Base-by-base conservation (phyloP, 768 basidiomycete species). In the Tricholomella constricta region DNA sequence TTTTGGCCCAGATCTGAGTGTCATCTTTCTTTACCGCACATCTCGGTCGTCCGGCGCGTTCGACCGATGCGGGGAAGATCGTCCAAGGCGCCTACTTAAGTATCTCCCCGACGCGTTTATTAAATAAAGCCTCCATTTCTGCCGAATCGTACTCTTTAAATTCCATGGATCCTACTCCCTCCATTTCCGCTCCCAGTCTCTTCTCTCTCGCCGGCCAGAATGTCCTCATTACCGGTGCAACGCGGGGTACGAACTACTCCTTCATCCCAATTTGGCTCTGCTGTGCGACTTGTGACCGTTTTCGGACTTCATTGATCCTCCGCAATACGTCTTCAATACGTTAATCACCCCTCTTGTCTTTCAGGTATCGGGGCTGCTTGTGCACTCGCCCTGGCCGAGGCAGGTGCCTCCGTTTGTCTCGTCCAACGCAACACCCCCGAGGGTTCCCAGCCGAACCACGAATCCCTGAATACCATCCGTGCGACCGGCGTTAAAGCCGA, bases 201-300 rank as follows among this genome's bases (percentile, higher is more conserved):
- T 92, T 92, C 70, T 79, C 81, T 52, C 81, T 94, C 63, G 65
- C 70, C 2, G 82, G 83, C 52, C 76, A 84, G 64, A 86, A 80
- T 52, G 88, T 80, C 31, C 84, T 93, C 70, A 80, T 94, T 63
- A 93, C 91, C 34, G 91, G 91, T 55, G 88, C 85, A 27, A 84
- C 88, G 20, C 77, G 90, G 69, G 90, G 89, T 88, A 67, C 43
- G 54, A 52, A 32, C 11, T 31, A 11, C 23, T 36, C 42, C 40
- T 26, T 48, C 37, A 54, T 41, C 53, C 46, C 36, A 48, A 59
- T 53, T 44, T 43, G 44, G 49, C 29, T 37, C 23, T 26, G 27
- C 27, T 42, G 29, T 27, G 15, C 46, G 32, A 45, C 53, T 45
- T 27, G 43, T 42, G 53, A 48, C 46, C 44, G n/a, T 8, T 44